These are phyloP conservation scores for Pneumocystis wakefieldiae DNA, from an alignment of 1,139 yeast genomes.

Conservation along the genomic window DNA sequence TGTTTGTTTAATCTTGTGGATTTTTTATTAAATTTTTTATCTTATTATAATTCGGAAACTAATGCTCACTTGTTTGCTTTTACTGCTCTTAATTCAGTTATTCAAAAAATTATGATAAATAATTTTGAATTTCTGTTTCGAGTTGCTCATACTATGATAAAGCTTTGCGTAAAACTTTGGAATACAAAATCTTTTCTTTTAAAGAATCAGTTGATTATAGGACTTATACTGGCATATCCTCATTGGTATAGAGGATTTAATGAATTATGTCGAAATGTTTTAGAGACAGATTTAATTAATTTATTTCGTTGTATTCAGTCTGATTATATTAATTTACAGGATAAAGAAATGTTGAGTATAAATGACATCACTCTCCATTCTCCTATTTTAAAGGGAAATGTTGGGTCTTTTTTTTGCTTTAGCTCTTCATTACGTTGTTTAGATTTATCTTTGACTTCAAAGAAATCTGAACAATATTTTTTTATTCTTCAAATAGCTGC, in stretches of 20 bases:
- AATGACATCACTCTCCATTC: not conserved
- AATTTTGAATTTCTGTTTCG: not conserved
- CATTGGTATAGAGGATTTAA: not conserved
- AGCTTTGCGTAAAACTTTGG: not conserved
- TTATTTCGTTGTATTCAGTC: not conserved
- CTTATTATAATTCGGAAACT: not conserved
- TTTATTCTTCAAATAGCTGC: not conserved
- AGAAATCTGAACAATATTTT: not conserved
- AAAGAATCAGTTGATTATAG: not conserved
- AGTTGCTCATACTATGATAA: not conserved
- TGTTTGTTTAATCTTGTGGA: not conserved
- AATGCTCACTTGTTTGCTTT: not conserved
- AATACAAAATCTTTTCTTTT: not conserved
- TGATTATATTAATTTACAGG: not conserved
- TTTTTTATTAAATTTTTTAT: constrained; percentile 2
- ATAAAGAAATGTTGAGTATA: not conserved
- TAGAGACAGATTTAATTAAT: not conserved
- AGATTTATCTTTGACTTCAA: not conserved
- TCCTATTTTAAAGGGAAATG: not conserved
- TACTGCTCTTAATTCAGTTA: not conserved
- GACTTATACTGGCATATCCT: not conserved
- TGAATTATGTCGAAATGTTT: not conserved
- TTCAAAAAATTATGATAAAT: not conserved
- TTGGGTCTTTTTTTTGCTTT: not conserved
- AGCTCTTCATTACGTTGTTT: not conserved